Base-by-base conservation (phyloP, 805 yeast genomes). In the Torulaspora delbrueckii region DNA sequence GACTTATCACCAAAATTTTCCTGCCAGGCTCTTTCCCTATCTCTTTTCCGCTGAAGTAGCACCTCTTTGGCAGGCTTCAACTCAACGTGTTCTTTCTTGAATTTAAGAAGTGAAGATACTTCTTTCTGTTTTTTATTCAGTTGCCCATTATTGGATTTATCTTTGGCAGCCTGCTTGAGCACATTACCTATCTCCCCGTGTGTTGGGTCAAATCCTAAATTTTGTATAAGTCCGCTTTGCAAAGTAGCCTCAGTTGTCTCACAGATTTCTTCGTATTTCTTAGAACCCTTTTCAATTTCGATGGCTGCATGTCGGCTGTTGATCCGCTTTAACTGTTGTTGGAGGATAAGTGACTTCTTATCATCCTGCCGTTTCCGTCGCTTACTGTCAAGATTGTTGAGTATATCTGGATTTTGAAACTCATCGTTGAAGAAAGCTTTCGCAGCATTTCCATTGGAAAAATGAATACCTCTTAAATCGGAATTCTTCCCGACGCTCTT, bases 161-260 rank as follows among this genome's bases (percentile, higher is more conserved):
- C 40, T 18, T 28, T 32, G 10, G 48, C 24, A 45, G 40, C 32
- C 25, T 40, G 45, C 39, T 48, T 47, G 39, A 62, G 28, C 8
- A 58, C 51, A 2, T 47, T 45, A 6, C 53, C 50, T 31, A 58
- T 51, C 40, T 55, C 53, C 19, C 64, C 63, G 34, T 48, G 63
- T 37, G 78, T 73, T 2, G 82, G 82, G 58, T 78, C 81, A 53
- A 73, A 78, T 2, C 83, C 84, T 34, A 78, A 59, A 12, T 63
- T 60, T 14, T 65, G 62, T 13, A 77, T 56, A 28, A 72, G 62
- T 2, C 67, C 62, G 37, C 67, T 59, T n/a, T 68, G 66, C 50
- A 74, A 68, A 3, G 77, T 74, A 13, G 66, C 62, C 46, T 63
- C 63, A 5, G 70, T 53, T 10, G 68, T 51, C 16, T 60, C 59